These are phyloP conservation scores for Solanum appendiculatum DNA, from an alignment of 257 asterid species.

Conservation along the genomic window DNA sequence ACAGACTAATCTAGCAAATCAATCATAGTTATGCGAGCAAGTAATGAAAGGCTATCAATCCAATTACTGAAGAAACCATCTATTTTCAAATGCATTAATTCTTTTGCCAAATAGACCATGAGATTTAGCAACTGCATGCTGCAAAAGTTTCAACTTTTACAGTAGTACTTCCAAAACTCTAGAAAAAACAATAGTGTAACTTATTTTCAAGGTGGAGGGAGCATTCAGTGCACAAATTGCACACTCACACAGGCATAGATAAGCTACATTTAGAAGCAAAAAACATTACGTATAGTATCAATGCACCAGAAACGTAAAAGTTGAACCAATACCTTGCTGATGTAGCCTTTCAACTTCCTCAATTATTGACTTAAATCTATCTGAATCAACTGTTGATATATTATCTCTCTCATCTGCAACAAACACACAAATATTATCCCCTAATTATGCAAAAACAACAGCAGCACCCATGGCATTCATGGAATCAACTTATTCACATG, in stretches of 20 bases:
- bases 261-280: background rate
- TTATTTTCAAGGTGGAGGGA: background rate
- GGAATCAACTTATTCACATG: background rate
- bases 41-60: background rate
- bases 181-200: background rate
- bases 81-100: background rate
- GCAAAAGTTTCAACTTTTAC: background rate
- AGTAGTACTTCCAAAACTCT: background rate
- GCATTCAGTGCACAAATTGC: background rate
- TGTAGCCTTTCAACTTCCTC: conserved; percentile 80
- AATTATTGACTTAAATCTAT: conserved; percentile 53
- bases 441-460: background rate
- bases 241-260: background rate
- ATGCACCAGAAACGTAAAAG: background rate
- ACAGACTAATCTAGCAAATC: background rate
- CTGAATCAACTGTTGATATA: conserved; percentile 51
- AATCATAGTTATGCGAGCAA: background rate
- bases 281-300: background rate
- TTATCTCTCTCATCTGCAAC: conserved; percentile 80
- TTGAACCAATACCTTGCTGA: conserved; percentile 48
- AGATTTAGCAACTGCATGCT: background rate
- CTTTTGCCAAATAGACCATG: background rate
- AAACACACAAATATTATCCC: background rate
- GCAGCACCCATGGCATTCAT: background rate
- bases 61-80: background rate